phyloP scores from a whole-genome alignment of 306 rosid genomes.

The Sechiopsis laciniata region DNA sequence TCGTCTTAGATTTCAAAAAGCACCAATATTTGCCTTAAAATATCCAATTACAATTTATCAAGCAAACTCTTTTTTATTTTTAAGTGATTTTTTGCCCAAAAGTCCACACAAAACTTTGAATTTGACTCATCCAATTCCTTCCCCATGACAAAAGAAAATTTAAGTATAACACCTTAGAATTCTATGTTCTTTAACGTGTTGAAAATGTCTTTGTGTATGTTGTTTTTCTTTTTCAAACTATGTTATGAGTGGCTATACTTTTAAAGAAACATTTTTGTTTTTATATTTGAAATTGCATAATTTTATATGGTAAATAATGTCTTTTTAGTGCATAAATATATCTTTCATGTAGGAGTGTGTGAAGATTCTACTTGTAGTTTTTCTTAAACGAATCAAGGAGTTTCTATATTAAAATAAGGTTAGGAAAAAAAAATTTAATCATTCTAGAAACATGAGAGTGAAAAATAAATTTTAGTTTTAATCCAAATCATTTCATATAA shows the following conservation, averaged over 20 bases:
- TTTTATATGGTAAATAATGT: background rate
- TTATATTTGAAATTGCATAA: background rate
- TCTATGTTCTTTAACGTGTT: slow-evolving; percentile 18
- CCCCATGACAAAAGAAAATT: slow-evolving; percentile 8
- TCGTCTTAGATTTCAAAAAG: too few species aligned
- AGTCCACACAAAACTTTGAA: slow-evolving; percentile 13
- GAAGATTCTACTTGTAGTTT: too few species aligned
- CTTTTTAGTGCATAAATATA: too few species aligned
- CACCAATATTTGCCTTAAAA: background rate
- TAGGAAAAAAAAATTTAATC: background rate
- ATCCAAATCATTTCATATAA: too few species aligned
- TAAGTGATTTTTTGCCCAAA: background rate
- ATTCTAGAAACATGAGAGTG: too few species aligned
- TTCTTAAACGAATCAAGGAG: background rate
- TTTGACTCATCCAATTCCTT: slow-evolving; percentile 5
- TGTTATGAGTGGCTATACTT: background rate
- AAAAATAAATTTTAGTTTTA: too few species aligned
- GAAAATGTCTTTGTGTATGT: background rate
- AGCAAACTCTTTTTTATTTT: background rate
- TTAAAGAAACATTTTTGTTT: background rate
- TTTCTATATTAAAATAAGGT: background rate
- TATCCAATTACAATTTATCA: background rate
- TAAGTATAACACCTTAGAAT: background rate
- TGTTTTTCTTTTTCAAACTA: background rate
- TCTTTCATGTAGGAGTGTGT: too few species aligned